Evolutionary conservation across 192 early-diverging fungal genomes (phyloP), one percentile per base, ranked within the genome.

Genomic region (Mortierella antarctica): DNA sequence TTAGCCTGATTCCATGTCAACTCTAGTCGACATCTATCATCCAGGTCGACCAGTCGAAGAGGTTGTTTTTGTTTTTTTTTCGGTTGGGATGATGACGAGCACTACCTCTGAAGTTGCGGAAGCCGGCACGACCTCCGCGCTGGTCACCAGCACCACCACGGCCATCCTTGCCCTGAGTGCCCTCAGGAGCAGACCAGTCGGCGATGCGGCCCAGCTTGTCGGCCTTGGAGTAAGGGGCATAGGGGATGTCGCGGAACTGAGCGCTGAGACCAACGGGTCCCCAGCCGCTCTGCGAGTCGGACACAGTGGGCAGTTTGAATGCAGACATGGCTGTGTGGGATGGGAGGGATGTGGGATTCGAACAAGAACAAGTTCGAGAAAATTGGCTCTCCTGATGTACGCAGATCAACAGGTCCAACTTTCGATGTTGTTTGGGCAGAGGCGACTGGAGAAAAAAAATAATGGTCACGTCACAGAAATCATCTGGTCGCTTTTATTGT

Each of bases 181-280:
- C 85, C 70, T 90, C 84, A 58, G 92, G 92, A 47, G 86, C 85
- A 62, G 92, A 92, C 96, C 97, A 98, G 86, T 98, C 95, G 62
- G 97, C 96, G 46, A 95, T 94, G 73, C 95, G 94, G 64, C 95
- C 96, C 15, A 99, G 86, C 73, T 96, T 96, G 85, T 99, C 98
- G 23, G 90, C 89, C 88, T 98, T 98, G 48, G 93, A 95, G 89
- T 93, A 99, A 46, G 96, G 96, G 47, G 94, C 91, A 83, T 96
- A 99, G 15, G 98, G 98, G 65, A 99, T 93, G 80, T 93, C 94
- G 63, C 83, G 72, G 82, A 92, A 90, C 45, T 88, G 82, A 20
- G 89, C 77, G 52, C 91, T 84, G 59, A 93, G 86, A 61, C 93
- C 89, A 56, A 86, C 77, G 14, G 96, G 96, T 41, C 96, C 96